Percentiles rank a stretch among this genome's conserved stretches.
Conservation (phyloP, 176 grass and related monocot genomes). For the Oryza punctata region DNA sequence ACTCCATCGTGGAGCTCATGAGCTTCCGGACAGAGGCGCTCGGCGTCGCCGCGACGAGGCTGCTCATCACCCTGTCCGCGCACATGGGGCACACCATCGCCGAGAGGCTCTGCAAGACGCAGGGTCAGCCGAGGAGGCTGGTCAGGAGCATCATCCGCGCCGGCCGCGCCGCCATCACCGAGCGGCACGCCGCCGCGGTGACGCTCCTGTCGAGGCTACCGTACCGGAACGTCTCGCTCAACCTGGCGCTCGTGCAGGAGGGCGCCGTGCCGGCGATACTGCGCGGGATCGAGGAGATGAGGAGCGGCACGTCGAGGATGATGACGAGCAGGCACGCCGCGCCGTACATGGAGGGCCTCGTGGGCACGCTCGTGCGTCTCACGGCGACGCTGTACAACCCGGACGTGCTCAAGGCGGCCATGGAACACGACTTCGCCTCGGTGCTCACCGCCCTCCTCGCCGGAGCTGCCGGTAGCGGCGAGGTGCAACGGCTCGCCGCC, state of each 20-base stretch:
- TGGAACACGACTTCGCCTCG: slow-evolving; percentile 53
- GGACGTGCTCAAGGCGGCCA: slow-evolving; percentile 59
- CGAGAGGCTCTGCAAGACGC: slow-evolving; percentile 72
- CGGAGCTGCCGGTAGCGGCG: slow-evolving; percentile 45
- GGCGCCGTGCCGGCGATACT: slow-evolving; percentile 50
- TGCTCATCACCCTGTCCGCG: slow-evolving; percentile 61
- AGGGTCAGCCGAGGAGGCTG: slow-evolving; percentile 65
- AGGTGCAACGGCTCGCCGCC: slow-evolving; percentile 69
- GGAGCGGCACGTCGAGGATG: slow-evolving; percentile 38
- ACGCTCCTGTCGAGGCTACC: slow-evolving; percentile 74
- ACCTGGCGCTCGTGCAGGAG: slow-evolving; percentile 62
- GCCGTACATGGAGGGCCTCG: slow-evolving; percentile 70
- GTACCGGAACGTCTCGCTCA: slow-evolving; percentile 70
- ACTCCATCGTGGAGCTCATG: slow-evolving; percentile 69
- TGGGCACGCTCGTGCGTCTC: slow-evolving; percentile 70
- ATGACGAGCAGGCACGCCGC: slow-evolving; percentile 44
- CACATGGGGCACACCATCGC: slow-evolving; percentile 77
- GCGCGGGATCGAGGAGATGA: slow-evolving; percentile 52
- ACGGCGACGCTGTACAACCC: slow-evolving; percentile 68
- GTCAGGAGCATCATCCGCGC: slow-evolving; percentile 53
- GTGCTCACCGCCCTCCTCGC: slow-evolving; percentile 58
- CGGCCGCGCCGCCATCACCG: slow-evolving; percentile 37
- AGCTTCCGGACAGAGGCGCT: slow-evolving; percentile 53
- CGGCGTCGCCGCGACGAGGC: slow-evolving; percentile 48
- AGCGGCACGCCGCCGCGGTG: slow-evolving; percentile 56